Conservation (phyloP, 176 grass and related monocot genomes). For the Canna indica region DNA sequence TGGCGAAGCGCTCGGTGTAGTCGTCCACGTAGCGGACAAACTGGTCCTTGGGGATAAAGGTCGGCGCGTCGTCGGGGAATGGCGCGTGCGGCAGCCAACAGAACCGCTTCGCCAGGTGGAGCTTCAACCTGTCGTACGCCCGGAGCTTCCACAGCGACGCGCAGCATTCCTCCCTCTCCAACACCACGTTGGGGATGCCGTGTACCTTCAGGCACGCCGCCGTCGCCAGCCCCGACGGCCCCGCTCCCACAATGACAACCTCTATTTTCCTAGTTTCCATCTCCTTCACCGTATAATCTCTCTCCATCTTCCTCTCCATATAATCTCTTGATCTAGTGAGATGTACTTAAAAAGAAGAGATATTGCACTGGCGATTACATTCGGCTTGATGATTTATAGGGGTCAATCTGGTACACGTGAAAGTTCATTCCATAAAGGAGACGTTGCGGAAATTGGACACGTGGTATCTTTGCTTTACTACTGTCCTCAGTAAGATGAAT, state of each 20-base stretch:
- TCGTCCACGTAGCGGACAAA: conserved; percentile 24
- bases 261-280: background rate
- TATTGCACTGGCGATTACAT: too few species aligned
- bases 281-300: too few species aligned
- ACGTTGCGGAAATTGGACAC: too few species aligned
- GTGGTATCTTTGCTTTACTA: too few species aligned
- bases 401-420: too few species aligned
- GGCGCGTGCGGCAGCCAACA: conserved; percentile 25
- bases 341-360: too few species aligned
- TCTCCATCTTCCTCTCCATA: too few species aligned
- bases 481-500: too few species aligned
- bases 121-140: conserved; percentile 28
- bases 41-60: conserved; percentile 14
- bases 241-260: conserved; percentile 20
- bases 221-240: conserved; percentile 19
- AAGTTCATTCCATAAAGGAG: too few species aligned
- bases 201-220: conserved; percentile 3
- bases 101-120: conserved; percentile 35
- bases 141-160: conserved; percentile 29
- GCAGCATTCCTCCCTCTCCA: conserved; percentile 20
- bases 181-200: background rate
- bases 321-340: too few species aligned
- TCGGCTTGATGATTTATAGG: too few species aligned
- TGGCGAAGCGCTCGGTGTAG: conserved; percentile 1
- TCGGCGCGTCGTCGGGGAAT: background rate